A percentile compares a stretch with the other conserved stretches of the same genome.
Conservation (phyloP, 179 eudicot genomes). For the Vitellaria paradoxa region DNA sequence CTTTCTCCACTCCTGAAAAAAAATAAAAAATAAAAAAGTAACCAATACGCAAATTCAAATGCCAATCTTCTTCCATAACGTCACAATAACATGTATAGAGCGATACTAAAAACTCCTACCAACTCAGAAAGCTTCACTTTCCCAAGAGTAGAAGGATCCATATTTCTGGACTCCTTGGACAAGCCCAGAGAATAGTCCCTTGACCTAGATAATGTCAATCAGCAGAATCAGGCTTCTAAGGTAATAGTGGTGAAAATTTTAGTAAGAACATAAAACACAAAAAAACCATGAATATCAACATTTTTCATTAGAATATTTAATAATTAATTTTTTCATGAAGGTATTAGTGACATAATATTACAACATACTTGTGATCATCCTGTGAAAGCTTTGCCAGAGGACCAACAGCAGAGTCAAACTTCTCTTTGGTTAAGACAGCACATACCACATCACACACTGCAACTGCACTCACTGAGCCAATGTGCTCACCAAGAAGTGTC, state of each 20-base stretch:
- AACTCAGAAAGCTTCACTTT: constrained; percentile 67
- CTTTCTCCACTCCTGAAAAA: constrained; percentile 74
- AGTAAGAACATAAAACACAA: neutral
- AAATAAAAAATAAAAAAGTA: constrained; percentile 19
- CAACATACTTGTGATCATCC: constrained; percentile 66
- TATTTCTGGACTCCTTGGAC: constrained; percentile 28
- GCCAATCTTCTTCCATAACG: neutral
- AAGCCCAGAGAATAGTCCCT: constrained; percentile 38
- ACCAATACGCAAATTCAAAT: constrained; percentile 8
- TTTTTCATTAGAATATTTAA: neutral
- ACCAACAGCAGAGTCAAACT: constrained; percentile 74
- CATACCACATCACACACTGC: constrained; percentile 83
- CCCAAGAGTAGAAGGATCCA: constrained; percentile 34
- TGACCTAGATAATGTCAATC: constrained; percentile 41
- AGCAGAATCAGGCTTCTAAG: constrained; percentile 7
- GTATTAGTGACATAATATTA: constrained; percentile 7
- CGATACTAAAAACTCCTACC: constrained; percentile 40
- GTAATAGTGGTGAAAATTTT: neutral
- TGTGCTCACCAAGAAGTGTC: constrained; percentile 76
- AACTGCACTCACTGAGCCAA: constrained; percentile 48
- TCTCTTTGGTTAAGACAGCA: constrained; percentile 77
- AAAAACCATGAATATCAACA: neutral
- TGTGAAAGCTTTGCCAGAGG: constrained; percentile 64
- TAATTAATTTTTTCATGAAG: neutral
- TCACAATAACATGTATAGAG: neutral